Evolutionary conservation across 1,284 basidiomycete species (phyloP).

Genomic region (Coniferiporia weirii): DNA sequence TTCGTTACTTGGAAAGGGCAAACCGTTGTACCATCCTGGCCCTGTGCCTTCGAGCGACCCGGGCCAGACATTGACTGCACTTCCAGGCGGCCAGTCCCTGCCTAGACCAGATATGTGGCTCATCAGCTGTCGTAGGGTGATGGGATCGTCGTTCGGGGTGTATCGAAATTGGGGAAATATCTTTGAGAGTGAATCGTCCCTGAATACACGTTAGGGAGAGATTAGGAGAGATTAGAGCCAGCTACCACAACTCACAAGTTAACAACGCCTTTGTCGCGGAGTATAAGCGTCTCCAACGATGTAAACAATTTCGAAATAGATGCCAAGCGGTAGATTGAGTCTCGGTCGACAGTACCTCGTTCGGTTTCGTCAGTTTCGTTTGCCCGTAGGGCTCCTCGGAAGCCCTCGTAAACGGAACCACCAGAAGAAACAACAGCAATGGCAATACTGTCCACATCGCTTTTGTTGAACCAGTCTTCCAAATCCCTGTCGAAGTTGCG

Average conservation of each 20-base stretch:
- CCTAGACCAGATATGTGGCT: constrained; percentile 45
- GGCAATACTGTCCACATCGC: constrained; percentile 25
- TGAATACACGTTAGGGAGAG: not conserved
- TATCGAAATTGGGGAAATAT: constrained; percentile 1
- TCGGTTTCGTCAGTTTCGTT: constrained; percentile 35
- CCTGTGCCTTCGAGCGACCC: constrained; percentile 22
- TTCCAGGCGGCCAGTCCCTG: constrained; percentile 38
- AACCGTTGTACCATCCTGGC: constrained; percentile 27
- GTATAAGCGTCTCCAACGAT: constrained; percentile 39
- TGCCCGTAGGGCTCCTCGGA: constrained; percentile 30
- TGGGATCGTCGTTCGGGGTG: constrained; percentile 26
- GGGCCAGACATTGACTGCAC: constrained; percentile 36
- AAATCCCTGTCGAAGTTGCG: not conserved
- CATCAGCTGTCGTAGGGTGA: constrained; percentile 42
- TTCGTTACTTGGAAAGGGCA: constrained; percentile 28
- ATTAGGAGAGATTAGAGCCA: not conserved
- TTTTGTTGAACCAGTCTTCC: not conserved
- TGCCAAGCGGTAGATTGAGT: constrained; percentile 45
- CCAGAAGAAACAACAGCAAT: constrained; percentile 26
- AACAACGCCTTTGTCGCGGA: constrained; percentile 38
- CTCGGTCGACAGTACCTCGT: constrained; percentile 27
- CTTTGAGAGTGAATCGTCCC: not conserved
- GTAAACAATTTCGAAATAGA: constrained; percentile 46
- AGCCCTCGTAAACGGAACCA: constrained; percentile 26
- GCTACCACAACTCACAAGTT: constrained; percentile 31